phyloP scores from a whole-genome alignment of 2,329 filamentous ascomycete genomes.

The Colletotrichum coccodes region DNA sequence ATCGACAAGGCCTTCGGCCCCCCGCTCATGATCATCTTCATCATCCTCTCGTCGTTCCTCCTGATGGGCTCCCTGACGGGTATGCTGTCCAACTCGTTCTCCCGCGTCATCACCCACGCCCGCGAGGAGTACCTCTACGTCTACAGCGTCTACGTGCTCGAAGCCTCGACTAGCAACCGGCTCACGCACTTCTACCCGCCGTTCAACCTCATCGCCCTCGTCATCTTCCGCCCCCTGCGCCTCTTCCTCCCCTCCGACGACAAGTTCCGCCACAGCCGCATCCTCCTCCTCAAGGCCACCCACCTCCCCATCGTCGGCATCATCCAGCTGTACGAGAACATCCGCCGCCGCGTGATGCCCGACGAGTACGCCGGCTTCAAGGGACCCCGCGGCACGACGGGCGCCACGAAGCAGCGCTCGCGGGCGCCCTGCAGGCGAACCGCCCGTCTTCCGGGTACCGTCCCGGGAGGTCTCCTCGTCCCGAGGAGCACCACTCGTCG shows the following conservation, averaged over 20 bases:
- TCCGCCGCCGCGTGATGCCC: constrained; percentile 49
- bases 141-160: constrained; percentile 73
- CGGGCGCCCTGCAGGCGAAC: constrained; percentile 32
- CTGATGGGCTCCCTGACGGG: constrained; percentile 82
- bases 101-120: constrained; percentile 70
- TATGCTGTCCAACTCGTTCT: constrained; percentile 81
- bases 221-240: constrained; percentile 77
- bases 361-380: constrained; percentile 61
- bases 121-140: constrained; percentile 84
- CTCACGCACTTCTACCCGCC: constrained; percentile 78
- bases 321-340: constrained; percentile 74
- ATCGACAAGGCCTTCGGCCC: constrained; percentile 70
- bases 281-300: constrained; percentile 70
- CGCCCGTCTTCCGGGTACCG: constrained; percentile 38
- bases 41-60: constrained; percentile 81
- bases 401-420: constrained; percentile 36
- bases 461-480: constrained; percentile 36
- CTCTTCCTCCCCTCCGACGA: constrained; percentile 72
- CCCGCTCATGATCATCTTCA: constrained; percentile 76
- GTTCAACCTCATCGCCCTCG: constrained; percentile 78
- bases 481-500: constrained; percentile 2
- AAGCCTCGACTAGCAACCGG: constrained; percentile 74
- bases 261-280: constrained; percentile 70
- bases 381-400: constrained; percentile 50
- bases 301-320: constrained; percentile 75